These are phyloP conservation scores for Aurinia saxatilis DNA, from an alignment of 345 rosid species.

Conservation along the genomic window DNA sequence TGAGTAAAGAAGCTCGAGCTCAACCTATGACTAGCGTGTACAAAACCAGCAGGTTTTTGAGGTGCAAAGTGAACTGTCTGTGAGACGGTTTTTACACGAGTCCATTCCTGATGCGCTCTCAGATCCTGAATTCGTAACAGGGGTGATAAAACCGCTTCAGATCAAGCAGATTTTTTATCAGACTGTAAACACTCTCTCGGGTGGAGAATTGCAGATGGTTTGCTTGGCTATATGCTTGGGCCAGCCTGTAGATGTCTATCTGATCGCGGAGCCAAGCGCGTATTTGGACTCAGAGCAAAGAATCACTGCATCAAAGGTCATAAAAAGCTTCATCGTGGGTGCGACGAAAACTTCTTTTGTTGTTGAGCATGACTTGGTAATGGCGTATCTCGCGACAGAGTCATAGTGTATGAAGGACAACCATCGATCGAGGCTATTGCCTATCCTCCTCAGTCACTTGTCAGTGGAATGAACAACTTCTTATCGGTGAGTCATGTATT, in stretches of 20 bases:
- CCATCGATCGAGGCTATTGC: constrained; percentile 73
- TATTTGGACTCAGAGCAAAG: constrained; percentile 93
- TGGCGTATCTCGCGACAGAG: constrained; percentile 89
- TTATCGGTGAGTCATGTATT: constrained; percentile 57
- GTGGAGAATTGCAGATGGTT: constrained; percentile 92
- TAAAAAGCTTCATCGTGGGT: constrained; percentile 84
- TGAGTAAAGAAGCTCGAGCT: too few relatives aligned
- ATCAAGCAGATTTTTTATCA: constrained; percentile 85
- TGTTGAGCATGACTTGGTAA: constrained; percentile 88
- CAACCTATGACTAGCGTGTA: too few relatives aligned
- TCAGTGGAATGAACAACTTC: constrained; percentile 88
- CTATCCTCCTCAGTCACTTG: constrained; percentile 74
- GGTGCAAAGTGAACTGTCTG: constrained; percentile 51
- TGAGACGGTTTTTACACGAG: constrained; percentile 67
- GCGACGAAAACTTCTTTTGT: constrained; percentile 86
- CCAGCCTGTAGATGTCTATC: constrained; percentile 87
- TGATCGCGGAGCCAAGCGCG: constrained; percentile 90
- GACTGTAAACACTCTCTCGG: constrained; percentile 72
- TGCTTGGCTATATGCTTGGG: constrained; percentile 85
- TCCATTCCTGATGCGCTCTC: constrained; percentile 69
- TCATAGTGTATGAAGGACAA: constrained; percentile 75
- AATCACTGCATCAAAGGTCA: constrained; percentile 84
- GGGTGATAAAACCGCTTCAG: constrained; percentile 88
- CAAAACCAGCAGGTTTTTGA: too few relatives aligned
- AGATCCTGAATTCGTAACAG: constrained; percentile 86